A percentile compares a stretch with the other conserved stretches of the same genome.
Evolutionary conservation across 208 protist genomes (phyloP).

Genomic region (Leishmania braziliensis): DNA sequence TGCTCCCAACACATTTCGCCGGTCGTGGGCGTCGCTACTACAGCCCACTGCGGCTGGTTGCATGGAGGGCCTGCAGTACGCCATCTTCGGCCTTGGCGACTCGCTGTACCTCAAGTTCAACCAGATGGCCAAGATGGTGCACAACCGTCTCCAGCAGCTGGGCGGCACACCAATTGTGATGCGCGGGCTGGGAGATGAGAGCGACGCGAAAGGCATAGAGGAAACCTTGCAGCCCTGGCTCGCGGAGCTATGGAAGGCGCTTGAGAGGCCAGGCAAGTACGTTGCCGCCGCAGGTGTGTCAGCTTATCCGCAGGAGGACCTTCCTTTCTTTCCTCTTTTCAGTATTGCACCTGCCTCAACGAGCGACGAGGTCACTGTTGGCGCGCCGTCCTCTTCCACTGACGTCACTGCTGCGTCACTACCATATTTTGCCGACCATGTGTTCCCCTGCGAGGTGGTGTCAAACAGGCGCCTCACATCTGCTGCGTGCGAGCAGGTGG

Average conservation of each 20-base stretch:
- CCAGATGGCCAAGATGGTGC: constrained; percentile 92
- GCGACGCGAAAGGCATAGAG: constrained; percentile 80
- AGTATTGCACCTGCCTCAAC: not conserved
- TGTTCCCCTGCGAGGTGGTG: constrained; percentile 47
- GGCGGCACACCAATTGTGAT: constrained; percentile 72
- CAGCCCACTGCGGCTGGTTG: constrained; percentile 24
- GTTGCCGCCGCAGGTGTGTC: not conserved
- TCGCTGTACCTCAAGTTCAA: constrained; percentile 92
- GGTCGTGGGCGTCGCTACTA: constrained; percentile 70
- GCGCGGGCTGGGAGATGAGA: constrained; percentile 91
- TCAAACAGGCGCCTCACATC: constrained; percentile 61
- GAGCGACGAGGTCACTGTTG: not conserved
- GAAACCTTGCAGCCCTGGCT: constrained; percentile 78
- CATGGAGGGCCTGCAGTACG: constrained; percentile 70
- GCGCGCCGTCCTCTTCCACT: not conserved
- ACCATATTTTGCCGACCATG: constrained; percentile 25
- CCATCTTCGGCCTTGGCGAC: constrained; percentile 93
- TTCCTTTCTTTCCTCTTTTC: constrained; percentile 37
- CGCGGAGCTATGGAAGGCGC: constrained; percentile 57
- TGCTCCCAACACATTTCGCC: constrained; percentile 70
- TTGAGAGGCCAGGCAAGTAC: constrained; percentile 25
- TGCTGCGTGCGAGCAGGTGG: constrained; percentile 60
- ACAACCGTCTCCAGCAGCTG: constrained; percentile 88
- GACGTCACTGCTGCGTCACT: not conserved
- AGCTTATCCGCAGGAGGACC: constrained; percentile 19